Base-by-base conservation (phyloP, 495 filamentous ascomycete species). In the Penicillium waksmanii region DNA sequence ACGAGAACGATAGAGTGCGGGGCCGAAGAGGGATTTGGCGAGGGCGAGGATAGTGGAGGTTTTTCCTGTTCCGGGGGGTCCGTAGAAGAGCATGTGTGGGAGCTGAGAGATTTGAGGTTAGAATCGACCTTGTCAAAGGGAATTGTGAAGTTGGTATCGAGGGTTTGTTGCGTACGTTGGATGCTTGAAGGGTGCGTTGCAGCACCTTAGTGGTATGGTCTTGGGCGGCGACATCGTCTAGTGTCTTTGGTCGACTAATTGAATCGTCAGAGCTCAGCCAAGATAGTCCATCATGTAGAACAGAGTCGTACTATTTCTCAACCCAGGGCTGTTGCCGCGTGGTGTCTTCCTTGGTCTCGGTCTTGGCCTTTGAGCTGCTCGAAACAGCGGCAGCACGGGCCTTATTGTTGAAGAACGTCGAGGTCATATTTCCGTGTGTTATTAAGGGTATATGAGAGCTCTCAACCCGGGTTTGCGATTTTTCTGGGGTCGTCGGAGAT, bases 51-150 rank as follows among this genome's bases (percentile, higher is more conserved):
- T 93, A 1, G 96, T 98, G 5, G 92, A 96, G n/a, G 95, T 99
- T 76, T 99, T 99, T 62, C 95, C 95, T 1, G 96, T 99, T 42
- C 95, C 95, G 0, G 95, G 95, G 0, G 95, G 96, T 7, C 96
- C 96, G 68, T 99, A 99, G 81, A 98, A 98, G 70, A 99, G 91
- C 92, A 99, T 97, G 74, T 99, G 96, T 19, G 95, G 95, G 49
- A 99, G 89, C 90, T 94, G 56, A 31, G 42, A 9, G 19, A 36
- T 27, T 27, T 36, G 13, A 25, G 3, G 36, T 57, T 42, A 53
- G 35, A 18, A 47, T 58, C 35, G 34, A 15, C 12, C 15, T 3
- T 40, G 48, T 4, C 7, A 44, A n/a, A 44, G 42, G 17, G 23
- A 3, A n/a, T 13, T 17, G 5, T 35, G 42, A 38, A 17, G 21